Evolutionary conservation across 2,329 filamentous ascomycete species (phyloP), one percentile per base, ranked within the genome.

Genomic region (Aspergillus sp.): DNA sequence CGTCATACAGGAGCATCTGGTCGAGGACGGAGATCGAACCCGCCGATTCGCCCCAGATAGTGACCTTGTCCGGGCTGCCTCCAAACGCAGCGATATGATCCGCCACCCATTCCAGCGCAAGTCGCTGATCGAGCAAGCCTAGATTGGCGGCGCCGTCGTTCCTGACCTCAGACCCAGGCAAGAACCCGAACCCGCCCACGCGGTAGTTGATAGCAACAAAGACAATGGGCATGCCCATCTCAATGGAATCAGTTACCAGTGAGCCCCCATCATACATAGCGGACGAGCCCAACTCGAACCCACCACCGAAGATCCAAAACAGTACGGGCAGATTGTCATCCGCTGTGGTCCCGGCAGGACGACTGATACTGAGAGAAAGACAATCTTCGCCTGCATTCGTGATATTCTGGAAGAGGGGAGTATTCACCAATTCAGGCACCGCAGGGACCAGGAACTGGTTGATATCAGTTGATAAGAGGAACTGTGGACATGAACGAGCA

Each of bases 181-280:
- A 60, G 67, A 88, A 89, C 0, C 86, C 86, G 50, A 88, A 89
- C 0, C 81, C 85, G 5, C 78, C 83, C 0, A 86, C 71, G 2
- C 86, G 82, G 66, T 94, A 90, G 68, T 89, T 90, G 59, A 90
- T 80, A 0, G 82, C 78, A 0, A 91, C 86, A 45, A 83, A 86
- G 41, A 94, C 68, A 51, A 91, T 81, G 0, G 83, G 82, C 65
- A 86, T 79, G 30, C 73, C 73, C 45, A 76, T 55, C 0, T 57
- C 52, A 8, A 77, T 65, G 1, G 74, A 74, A 39, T 57, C 53
- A 4, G 50, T 48, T 2, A 70, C 65, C 35, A 69, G 49, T 10
- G 52, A 51, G 1, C 54, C 50, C 0, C 65, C 68, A 48, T 71
- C 62, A 40, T 70, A 71, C 47, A 59, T 60, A 7, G 57, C 42